Base-by-base conservation (phyloP, 2,329 filamentous ascomycete species). In the Calonectria hawksworthii region DNA sequence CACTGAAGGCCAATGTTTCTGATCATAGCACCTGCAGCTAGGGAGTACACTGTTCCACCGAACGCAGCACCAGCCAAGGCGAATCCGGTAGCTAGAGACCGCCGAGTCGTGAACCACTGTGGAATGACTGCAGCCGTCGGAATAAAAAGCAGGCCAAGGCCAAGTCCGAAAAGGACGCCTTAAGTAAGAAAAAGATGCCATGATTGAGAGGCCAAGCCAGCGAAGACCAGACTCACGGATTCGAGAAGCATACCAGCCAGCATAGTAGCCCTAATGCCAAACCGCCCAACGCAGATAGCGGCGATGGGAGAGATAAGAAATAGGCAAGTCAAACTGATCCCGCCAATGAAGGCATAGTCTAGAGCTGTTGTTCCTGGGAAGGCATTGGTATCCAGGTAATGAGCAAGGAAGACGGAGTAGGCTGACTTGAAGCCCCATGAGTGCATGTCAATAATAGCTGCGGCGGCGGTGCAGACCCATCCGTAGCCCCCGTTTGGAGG, bases 161-260 rank as follows among this genome's bases (percentile, higher is more conserved):
- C 94, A 26, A 93, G 83, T 18, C 95, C 95, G 76, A 96, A 96
- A 68, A 92, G 91, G 3, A 96, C 81, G 7, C 95, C 95, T 81
- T 96, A 95, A 6, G 89, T 91, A 0, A 96, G 88, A 73, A 96
- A 92, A 0, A 97, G 88, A 44, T 96, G 94, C 93, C 94, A 96
- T 72, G 95, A 92, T 70, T 91, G 81, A 18, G 83, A 86, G 0
- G 93, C 90, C 78, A 95, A 95, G 16, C 92, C 94, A 10, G 94
- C 94, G 2, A 91, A 91, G 54, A 96, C 89, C 75, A 96, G 89
- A 23, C 91, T 92, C 9, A 87, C 85, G 0, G 92, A 89, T 82
- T 95, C 91, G 61, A 96, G 86, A 1, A 91, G 82, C 2, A 92
- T 88, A 14, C 94, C 94, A 21, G 93, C 84, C 47, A 93, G 87